A percentile compares a stretch with the other conserved stretches of the same genome.
These are phyloP conservation scores for Syzygium oleosum DNA, from an alignment of 345 rosid species.

Conservation along the genomic window DNA sequence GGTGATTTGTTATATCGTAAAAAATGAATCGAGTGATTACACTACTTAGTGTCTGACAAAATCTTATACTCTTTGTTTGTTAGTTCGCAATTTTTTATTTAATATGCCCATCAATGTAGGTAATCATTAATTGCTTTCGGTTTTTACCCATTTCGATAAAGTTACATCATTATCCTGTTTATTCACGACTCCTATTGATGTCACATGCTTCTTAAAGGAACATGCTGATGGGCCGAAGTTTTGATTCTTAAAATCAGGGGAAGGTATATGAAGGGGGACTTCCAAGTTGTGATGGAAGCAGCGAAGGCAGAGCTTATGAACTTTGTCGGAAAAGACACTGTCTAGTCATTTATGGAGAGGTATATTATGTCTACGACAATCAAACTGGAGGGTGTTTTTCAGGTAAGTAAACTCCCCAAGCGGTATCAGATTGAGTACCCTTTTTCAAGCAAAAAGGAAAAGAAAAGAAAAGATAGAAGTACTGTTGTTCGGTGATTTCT, in stretches of 20 bases:
- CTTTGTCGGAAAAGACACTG: constrained; percentile 29
- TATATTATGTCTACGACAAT: neutral
- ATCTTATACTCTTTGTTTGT: neutral
- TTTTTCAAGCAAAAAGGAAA: neutral
- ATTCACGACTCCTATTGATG: neutral
- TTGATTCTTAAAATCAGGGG: constrained; percentile 43
- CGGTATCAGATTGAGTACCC: neutral
- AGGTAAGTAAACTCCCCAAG: neutral
- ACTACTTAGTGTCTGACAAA: neutral
- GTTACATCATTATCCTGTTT: neutral
- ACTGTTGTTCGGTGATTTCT: neutral
- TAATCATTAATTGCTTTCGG: neutral
- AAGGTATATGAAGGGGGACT: constrained; percentile 59
- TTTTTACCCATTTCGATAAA: neutral
- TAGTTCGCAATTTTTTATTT: neutral
- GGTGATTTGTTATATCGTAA: neutral
- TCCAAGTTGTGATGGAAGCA: constrained; percentile 68
- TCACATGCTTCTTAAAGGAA: neutral
- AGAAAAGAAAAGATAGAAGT: neutral
- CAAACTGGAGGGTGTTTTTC: neutral
- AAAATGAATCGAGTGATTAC: neutral
- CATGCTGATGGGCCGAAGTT: neutral
- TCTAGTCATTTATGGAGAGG: constrained; percentile 2
- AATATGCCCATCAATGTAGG: neutral
- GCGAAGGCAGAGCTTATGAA: constrained; percentile 68